Base-by-base conservation (phyloP, 2,329 filamentous ascomycete genomes). In the Trichoderma brevicompactum region DNA sequence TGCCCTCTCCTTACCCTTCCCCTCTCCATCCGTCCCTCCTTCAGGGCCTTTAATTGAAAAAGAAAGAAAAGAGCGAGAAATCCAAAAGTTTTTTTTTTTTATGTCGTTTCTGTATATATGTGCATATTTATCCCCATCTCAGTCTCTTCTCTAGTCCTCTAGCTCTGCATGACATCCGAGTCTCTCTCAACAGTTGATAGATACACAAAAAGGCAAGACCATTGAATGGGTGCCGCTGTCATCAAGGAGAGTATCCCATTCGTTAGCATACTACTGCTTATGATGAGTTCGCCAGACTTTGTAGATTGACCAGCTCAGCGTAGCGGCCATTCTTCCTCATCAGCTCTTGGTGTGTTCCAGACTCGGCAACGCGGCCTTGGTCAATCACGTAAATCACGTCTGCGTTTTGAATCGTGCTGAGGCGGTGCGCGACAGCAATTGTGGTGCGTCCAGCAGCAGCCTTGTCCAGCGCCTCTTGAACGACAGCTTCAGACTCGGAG, bases 341-440 rank as follows among this genome's bases (percentile, higher is more conserved):
- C 71, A 94, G 75, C 74, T 92, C 90, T 0, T 80, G 72, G 74
- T 98, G 94, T 8, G 88, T 92, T 5, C 94, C 94, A 70, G 86
- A 85, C 80, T 98, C 94, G 1, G 96, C 91, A 49, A 98, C 87
- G 66, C 87, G 85, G 7, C 94, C 95, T 72, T 92, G 89, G 76
- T 97, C 94, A 75, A 98, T 95, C n/a, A 98, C 94, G 70, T 96
- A 97, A 71, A 98, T 98, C 55, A 94, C 81, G 74, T 98, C 94
- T 0, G 94, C 94, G 75, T 95, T 94, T 75, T 97, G 93, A 67
- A 98, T 97, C 0, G 95, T 97, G 73, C 89, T 92, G 6, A 99
- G 81, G 28, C 95, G 85, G 78, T 99, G 94, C 3, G 95, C 95
- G 1, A 99, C 94, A 0, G 94, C 94, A 68, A 99, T 95, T 0